Evolutionary conservation across 495 filamentous ascomycete species (phyloP).

Genomic region (Talaromyces liani): DNA sequence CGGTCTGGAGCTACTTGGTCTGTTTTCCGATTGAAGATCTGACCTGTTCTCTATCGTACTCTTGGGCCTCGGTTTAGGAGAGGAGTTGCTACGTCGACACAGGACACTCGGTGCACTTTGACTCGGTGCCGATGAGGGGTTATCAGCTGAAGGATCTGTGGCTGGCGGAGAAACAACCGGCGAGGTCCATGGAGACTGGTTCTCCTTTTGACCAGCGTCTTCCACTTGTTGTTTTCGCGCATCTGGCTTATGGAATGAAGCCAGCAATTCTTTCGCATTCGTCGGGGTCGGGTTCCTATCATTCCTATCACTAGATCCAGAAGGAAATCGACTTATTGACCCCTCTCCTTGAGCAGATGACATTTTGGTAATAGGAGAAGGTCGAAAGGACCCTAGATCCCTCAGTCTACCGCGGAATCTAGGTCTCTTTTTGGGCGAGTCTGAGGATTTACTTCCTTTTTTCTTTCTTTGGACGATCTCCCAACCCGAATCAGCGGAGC

Average conservation of each 20-base stretch:
- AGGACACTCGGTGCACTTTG: neutral
- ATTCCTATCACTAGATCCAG: conserved; percentile 8
- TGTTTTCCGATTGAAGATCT: neutral
- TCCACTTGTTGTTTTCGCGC: conserved; percentile 17
- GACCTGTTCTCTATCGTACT: neutral
- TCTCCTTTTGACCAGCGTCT: conserved; percentile 1
- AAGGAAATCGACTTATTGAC: conserved; percentile 21
- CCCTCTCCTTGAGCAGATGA: conserved; percentile 27
- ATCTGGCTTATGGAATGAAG: conserved; percentile 32
- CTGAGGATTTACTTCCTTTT: conserved; percentile 11
- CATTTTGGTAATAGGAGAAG: conserved; percentile 26
- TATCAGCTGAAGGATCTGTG: neutral
- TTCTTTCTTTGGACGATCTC: conserved; percentile 23
- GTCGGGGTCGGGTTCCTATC: conserved; percentile 15
- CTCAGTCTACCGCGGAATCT: conserved; percentile 16
- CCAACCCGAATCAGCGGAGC: conserved; percentile 26
- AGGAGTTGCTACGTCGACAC: neutral
- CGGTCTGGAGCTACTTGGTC: conserved; percentile 15
- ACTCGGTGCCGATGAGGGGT: neutral
- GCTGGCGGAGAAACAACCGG: conserved; percentile 10
- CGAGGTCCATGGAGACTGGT: conserved; percentile 15
- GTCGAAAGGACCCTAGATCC: conserved; percentile 24
- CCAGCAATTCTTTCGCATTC: conserved; percentile 31
- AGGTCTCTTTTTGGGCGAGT: neutral
- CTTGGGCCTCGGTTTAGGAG: neutral